Base-by-base conservation (phyloP, 805 yeast genomes). In the Suhomyces vadensis region DNA sequence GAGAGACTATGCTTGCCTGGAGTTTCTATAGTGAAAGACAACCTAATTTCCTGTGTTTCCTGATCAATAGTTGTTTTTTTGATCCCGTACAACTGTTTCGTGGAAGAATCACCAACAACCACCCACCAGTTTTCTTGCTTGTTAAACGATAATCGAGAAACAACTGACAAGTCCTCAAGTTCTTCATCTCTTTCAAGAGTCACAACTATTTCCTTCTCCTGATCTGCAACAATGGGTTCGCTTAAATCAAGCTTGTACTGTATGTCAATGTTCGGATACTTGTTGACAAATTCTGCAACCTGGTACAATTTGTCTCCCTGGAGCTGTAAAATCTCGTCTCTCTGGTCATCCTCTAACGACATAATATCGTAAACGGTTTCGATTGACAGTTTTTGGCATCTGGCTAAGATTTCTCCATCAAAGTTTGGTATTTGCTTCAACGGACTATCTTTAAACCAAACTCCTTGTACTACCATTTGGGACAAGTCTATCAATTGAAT, bases 221-320 rank as follows among this genome's bases (percentile, higher is more conserved):
- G 81, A 36, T 77, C 74, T 0, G 78, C 77, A 3, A 62, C 54
- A n/a, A 79, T 49, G 0, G 70, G 64, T 8, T 71, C 67, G 1
- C 63, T 57, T 17, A 65, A 51, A 16, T 74, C 77, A 4, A 85
- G 41, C 25, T 74, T 71, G 54, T 81, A 83, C 3, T 77, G 67
- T 8, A 84, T 56, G 49, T 92, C 97, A 43, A 94, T 71, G 57
- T 86, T 87, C 10, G 99, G 99, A 62, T 86, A 94, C 49, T 77
- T 80, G 64, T 94, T 94, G 42, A 90, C 95, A 70, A 92, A 94
- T 13, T 80, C 80, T 0, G 97, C 97, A 39, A 92, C 90, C 19
- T 72, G 74, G 31, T 74, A 69, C 53, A 91, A 65, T 48, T 80
- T 67, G 6, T 47, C 51, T 10, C 58, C 60, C 8, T 71, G 64